Evolutionary conservation across 1,139 yeast genomes (phyloP).

Genomic region (Yamadazyma dendronema): DNA sequence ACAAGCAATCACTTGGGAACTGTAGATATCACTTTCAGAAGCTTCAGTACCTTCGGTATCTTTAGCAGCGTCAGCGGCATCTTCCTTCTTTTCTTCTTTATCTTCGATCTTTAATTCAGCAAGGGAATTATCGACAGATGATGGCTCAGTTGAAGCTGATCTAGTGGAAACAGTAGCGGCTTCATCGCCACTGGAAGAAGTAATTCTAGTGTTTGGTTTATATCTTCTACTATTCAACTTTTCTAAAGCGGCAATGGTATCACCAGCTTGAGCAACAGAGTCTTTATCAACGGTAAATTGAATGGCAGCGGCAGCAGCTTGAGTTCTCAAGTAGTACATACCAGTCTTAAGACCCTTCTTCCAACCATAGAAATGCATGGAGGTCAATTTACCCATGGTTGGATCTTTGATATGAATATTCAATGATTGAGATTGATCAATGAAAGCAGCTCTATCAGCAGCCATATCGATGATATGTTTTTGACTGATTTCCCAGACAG

Average conservation of each 20-base stretch:
- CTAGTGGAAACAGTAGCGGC: constrained; percentile 27
- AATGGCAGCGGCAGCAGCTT: constrained; percentile 62
- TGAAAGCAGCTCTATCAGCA: constrained; percentile 58
- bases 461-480: constrained; percentile 58
- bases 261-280: constrained; percentile 43
- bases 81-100: constrained; percentile 19
- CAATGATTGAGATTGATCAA: constrained; percentile 62
- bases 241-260: constrained; percentile 51
- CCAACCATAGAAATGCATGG: constrained; percentile 64
- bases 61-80: constrained; percentile 14
- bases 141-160: constrained; percentile 25
- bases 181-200: constrained; percentile 24
- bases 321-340: constrained; percentile 62
- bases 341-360: constrained; percentile 63
- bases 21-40: constrained; percentile 68
- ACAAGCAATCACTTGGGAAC: constrained; percentile 92
- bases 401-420: constrained; percentile 56
- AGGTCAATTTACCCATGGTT: constrained; percentile 57
- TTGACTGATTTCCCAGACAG: constrained; percentile 64
- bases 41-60: constrained; percentile 21
- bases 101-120: constrained; percentile 40
- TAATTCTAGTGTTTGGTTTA: constrained; percentile 9
- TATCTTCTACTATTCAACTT: constrained; percentile 57
- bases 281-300: constrained; percentile 55
- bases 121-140: constrained; percentile 48